phyloP scores from a whole-genome alignment of 805 yeast genomes.

The Metschnikowia lunata region DNA sequence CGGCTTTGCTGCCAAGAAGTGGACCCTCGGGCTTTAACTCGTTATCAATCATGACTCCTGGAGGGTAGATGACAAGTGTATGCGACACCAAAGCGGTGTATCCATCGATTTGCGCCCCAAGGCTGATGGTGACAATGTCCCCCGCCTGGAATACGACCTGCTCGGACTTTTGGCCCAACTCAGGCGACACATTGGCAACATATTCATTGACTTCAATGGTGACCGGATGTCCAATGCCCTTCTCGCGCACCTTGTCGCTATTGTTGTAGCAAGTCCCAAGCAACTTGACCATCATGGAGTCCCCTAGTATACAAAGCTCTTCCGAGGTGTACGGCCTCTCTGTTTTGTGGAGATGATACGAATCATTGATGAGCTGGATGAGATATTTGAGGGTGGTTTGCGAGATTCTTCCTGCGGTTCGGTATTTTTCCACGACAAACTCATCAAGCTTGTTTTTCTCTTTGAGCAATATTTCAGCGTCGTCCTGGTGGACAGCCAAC shows the following conservation, averaged over 20 bases:
- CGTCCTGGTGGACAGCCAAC: conserved; percentile 70
- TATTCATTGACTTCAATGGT: conserved; percentile 80
- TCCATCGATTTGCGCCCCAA: conserved; percentile 95
- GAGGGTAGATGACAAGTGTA: conserved; percentile 79
- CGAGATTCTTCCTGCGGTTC: conserved; percentile 83
- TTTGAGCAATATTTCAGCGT: conserved; percentile 65
- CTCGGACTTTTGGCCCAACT: conserved; percentile 55
- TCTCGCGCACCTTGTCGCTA: conserved; percentile 61
- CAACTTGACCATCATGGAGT: conserved; percentile 62
- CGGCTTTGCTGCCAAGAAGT: conserved; percentile 77
- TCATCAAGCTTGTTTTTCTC: conserved; percentile 66
- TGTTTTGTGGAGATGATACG: conserved; percentile 56
- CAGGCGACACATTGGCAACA: conserved; percentile 80
- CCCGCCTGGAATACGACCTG: conserved; percentile 55
- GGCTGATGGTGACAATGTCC: conserved; percentile 76
- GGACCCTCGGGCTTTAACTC: conserved; percentile 65
- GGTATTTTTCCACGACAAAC: conserved; percentile 69
- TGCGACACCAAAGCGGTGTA: conserved; percentile 86
- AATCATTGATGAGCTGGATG: conserved; percentile 61
- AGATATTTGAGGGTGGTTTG: conserved; percentile 76
- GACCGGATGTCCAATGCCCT: conserved; percentile 92
- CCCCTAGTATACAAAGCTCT: conserved; percentile 80
- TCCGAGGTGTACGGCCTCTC: conserved; percentile 49
- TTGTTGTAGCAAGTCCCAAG: conserved; percentile 55
- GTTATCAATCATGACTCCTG: conserved; percentile 39